Evolutionary conservation across 192 early-diverging fungal species (phyloP).

Genomic region (Obelidium mucronatum): DNA sequence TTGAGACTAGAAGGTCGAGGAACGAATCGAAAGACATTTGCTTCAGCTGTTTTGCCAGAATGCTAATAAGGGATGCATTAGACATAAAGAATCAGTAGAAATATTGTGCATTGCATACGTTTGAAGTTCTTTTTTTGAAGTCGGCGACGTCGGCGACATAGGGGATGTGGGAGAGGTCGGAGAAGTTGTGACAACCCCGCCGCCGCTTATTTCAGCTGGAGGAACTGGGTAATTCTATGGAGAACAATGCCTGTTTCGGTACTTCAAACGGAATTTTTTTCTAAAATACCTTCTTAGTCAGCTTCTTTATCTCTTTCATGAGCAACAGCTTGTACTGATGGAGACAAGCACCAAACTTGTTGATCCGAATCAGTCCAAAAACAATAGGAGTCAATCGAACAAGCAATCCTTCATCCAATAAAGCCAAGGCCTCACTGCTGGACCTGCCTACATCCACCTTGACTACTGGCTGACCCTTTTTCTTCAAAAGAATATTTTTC

Average conservation of each 20-base stretch:
- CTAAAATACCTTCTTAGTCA: constrained; percentile 73
- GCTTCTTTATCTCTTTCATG: constrained; percentile 75
- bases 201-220: constrained; percentile 24
- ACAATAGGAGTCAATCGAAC: constrained; percentile 74
- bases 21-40: constrained; percentile 88
- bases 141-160: constrained; percentile 21
- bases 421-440: constrained; percentile 23
- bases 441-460: background rate
- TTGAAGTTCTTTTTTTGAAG: constrained; percentile 46
- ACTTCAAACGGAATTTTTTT: background rate
- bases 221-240: constrained; percentile 35
- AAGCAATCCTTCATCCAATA: constrained; percentile 50
- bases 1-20: constrained; percentile 74
- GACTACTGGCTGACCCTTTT: constrained; percentile 29
- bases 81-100: background rate
- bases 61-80: constrained; percentile 32
- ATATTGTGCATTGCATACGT: constrained; percentile 33
- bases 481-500: constrained; percentile 42
- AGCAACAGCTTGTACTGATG: constrained; percentile 81
- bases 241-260: too few relatives aligned
- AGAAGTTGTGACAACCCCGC: background rate
- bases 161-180: constrained; percentile 30
- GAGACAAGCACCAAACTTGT: constrained; percentile 69
- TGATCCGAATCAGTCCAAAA: constrained; percentile 79
- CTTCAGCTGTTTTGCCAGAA: constrained; percentile 72